phyloP scores from a whole-genome alignment of 2,329 filamentous ascomycete genomes.

The Claviceps arundinis region DNA sequence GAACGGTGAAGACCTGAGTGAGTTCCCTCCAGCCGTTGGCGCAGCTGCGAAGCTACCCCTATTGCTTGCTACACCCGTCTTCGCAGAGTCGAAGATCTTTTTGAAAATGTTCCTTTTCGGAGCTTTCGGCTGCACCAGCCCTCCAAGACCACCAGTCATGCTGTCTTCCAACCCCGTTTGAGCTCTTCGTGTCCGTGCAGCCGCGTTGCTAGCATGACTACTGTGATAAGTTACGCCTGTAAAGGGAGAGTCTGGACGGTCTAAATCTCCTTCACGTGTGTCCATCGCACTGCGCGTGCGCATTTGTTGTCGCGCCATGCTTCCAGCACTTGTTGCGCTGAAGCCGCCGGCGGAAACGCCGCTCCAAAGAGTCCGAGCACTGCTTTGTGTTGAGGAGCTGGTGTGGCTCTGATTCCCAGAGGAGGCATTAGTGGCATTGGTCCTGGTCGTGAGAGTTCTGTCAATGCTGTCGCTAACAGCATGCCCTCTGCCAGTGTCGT shows the following conservation, averaged over 20 bases:
- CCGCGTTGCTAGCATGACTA: slow-evolving; percentile 56
- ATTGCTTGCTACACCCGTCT: slow-evolving; percentile 82
- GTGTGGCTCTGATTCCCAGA: slow-evolving; percentile 57
- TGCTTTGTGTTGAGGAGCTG: slow-evolving; percentile 64
- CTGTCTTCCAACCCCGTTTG: slow-evolving; percentile 55
- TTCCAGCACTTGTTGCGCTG: slow-evolving; percentile 90
- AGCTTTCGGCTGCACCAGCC: slow-evolving; percentile 60
- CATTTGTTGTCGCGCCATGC: slow-evolving; percentile 65
- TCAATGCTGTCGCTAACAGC: slow-evolving; percentile 36
- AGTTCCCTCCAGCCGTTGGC: slow-evolving; percentile 26
- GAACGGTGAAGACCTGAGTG: slow-evolving; percentile 29
- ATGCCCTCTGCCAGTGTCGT: slow-evolving; percentile 50
- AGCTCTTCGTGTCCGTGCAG: slow-evolving; percentile 39
- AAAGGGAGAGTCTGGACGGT: slow-evolving; percentile 50
- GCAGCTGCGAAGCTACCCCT: slow-evolving; percentile 66
- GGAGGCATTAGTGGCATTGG: slow-evolving; percentile 67
- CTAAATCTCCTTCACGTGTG: slow-evolving; percentile 39
- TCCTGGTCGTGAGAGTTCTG: slow-evolving; percentile 80
- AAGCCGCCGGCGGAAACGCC: slow-evolving; percentile 80
- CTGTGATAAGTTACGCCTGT: slow-evolving; percentile 84
- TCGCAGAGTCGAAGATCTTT: slow-evolving; percentile 86
- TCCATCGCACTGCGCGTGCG: slow-evolving; percentile 54
- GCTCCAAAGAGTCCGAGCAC: slow-evolving; percentile 83
- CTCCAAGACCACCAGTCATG: slow-evolving; percentile 57
- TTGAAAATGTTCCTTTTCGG: slow-evolving; percentile 89